Base-by-base conservation (phyloP, 805 yeast species). In the Saccharomycopsis sp. region DNA sequence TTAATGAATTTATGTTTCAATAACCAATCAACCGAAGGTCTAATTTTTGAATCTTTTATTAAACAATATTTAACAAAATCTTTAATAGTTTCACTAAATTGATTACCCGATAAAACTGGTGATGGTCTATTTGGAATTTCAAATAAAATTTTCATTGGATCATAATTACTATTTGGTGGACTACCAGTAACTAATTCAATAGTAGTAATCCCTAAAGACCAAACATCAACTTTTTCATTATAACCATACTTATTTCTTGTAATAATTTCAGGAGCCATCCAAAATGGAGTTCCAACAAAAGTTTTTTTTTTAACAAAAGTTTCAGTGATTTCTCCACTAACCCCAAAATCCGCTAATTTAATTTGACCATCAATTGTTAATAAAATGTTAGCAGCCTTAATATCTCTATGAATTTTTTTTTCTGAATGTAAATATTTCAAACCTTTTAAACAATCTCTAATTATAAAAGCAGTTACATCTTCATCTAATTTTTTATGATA, bases 191-290 rank as follows among this genome's bases (percentile, higher is more conserved):
- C 69, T 36, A 92, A 63, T 59, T 92, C 98, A 52, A 84, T 81
- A 1, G 84, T 76, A 0, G 97, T 88, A 38, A 92, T 89, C 0
- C 98, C 98, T 18, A 87, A 64, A 0, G 96, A 86, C 98, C 98
- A 92, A 39, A 92, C 83, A 55, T 92, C 98, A 1, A 87, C 95
- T 52, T 81, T 83, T 47, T 79, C 82, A 53, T 83, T 71, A 57
- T 92, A 87, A 1, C 92, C 94, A 8, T 61, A 57, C 34, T 58
- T 54, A n/a, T n/a, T n/a, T 43, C 70, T 56, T 4, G 66, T 57
- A 33, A 92, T 81, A n/a, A 89, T 82, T 57, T 92, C 98, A 0
- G 98, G 98, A 0, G 98, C 98, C 97, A 89, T 88, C 96, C 96
- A 88, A 59, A 75, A 85, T 12, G 96, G 96, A 0, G 96, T 87